phyloP scores from a whole-genome alignment of 2,329 filamentous ascomycete species.

The Geosmithia putterillii region DNA sequence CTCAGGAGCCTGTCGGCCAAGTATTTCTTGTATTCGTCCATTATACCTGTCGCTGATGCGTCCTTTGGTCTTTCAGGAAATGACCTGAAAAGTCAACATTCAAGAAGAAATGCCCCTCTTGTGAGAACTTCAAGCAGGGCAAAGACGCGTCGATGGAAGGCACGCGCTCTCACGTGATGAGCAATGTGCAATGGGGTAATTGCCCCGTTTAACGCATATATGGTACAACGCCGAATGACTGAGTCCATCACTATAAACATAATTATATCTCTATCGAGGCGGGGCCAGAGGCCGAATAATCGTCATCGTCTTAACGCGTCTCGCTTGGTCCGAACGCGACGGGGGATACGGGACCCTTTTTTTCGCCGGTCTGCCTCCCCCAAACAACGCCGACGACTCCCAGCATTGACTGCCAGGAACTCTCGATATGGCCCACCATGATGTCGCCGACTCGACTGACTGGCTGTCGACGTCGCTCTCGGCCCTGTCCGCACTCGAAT shows the following conservation, averaged over 20 bases:
- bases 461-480: slow-evolving; percentile 63
- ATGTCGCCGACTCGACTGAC: slow-evolving; percentile 68
- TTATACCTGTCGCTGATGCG: slow-evolving; percentile 13
- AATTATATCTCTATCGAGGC: neutral
- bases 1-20: slow-evolving; percentile 66
- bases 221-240: neutral
- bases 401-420: neutral
- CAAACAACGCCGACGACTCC: neutral
- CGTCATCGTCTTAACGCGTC: slow-evolving; percentile 3
- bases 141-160: slow-evolving; percentile 1
- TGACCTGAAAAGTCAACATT: neutral
- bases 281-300: neutral
- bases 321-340: neutral
- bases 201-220: neutral
- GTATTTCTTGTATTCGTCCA: slow-evolving; percentile 57
- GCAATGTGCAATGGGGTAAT: neutral
- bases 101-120: neutral
- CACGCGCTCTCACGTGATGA: slow-evolving; percentile 22
- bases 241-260: neutral
- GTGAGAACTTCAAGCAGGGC: too few species aligned
- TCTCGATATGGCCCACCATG: slow-evolving; percentile 13
- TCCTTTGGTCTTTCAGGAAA: neutral
- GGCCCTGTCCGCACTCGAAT: slow-evolving; percentile 60
- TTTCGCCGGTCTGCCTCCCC: neutral
- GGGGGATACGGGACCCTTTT: neutral